Base-by-base conservation (phyloP, 495 filamentous ascomycete genomes). In the Aspergillus bertholletiae region DNA sequence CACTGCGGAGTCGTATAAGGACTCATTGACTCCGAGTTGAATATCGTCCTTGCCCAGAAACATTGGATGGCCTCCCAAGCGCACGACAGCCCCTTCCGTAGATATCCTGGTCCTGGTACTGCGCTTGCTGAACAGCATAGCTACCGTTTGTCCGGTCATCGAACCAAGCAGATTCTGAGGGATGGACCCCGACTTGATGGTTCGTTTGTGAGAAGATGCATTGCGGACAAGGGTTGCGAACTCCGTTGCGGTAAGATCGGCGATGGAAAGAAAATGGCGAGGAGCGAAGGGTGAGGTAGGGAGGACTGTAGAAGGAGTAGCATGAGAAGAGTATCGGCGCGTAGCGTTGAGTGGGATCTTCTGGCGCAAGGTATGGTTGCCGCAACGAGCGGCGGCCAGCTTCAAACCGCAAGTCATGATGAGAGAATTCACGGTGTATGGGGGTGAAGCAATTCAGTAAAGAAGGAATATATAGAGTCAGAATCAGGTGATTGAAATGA, bases 111-210 rank as follows among this genome's bases (percentile, higher is more conserved):
- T 98, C 44, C 94, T 80, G 13, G 94, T 98, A 58, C 87, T 92
- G 24, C 92, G 84, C 75, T 98, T 98, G 76, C 79, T 92, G 79
- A 98, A 97, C 77, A 92, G 87, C 85, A 98, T 89, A 54, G 94
- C 92, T 12, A 97, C 81, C 3, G 92, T 95, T 70, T 91, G 83
- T 21, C 90, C 89, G 20, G 80, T 75, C 54, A 92, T 65, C 1
- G 79, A 62, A 17, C 77, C 74, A 9, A 81, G 66, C 13, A 88
- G 71, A 37, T 74, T 72, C 44, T 76, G 70, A 2, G 88, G 86
- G 34, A 84, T 71, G 30, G 78, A 71, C 15, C 86, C 85, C 28
- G 84, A 82, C 71, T 95, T 96, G 75, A 94, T 82, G 57, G 83
- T 76, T 44, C 78, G 73, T 66, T 97, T 97, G 74, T 90, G 82